phyloP scores from a whole-genome alignment of 371 early-diverging fungal genomes.

The Entomophthora muscae region DNA sequence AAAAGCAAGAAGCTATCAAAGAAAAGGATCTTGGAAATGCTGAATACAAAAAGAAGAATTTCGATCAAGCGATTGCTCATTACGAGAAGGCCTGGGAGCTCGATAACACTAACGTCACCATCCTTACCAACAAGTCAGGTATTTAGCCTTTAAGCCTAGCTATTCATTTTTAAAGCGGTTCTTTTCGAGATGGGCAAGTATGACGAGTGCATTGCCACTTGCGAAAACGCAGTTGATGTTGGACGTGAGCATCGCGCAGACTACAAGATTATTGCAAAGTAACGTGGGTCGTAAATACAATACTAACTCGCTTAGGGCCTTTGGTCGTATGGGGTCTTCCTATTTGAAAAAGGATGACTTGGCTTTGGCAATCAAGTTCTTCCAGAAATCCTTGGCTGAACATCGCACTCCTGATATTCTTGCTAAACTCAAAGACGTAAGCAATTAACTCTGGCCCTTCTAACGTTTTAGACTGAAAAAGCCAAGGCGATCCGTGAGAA shows the following conservation, averaged over 20 bases:
- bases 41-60: slow-evolving; percentile 83
- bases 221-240: slow-evolving; percentile 79
- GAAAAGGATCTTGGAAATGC: slow-evolving; percentile 85
- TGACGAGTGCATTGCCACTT: slow-evolving; percentile 79
- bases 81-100: slow-evolving; percentile 85
- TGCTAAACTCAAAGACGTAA: slow-evolving; percentile 59
- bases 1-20: slow-evolving; percentile 52
- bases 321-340: slow-evolving; percentile 80
- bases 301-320: slow-evolving; percentile 32
- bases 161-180: slow-evolving; percentile 36
- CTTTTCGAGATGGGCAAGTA: slow-evolving; percentile 83
- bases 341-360: slow-evolving; percentile 62
- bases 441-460: background rate
- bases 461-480: slow-evolving; percentile 40
- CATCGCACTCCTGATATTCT: slow-evolving; percentile 89
- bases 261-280: slow-evolving; percentile 87
- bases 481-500: slow-evolving; percentile 54
- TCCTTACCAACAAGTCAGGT: slow-evolving; percentile 86
- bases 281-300: slow-evolving; percentile 9
- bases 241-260: slow-evolving; percentile 85
- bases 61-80: slow-evolving; percentile 72
- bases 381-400: slow-evolving; percentile 83
- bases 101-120: slow-evolving; percentile 72
- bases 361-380: slow-evolving; percentile 77
- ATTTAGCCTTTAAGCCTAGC: slow-evolving; percentile 6